Conservation (phyloP, 768 basidiomycete species). For the Daedaleopsis sinensis region DNA sequence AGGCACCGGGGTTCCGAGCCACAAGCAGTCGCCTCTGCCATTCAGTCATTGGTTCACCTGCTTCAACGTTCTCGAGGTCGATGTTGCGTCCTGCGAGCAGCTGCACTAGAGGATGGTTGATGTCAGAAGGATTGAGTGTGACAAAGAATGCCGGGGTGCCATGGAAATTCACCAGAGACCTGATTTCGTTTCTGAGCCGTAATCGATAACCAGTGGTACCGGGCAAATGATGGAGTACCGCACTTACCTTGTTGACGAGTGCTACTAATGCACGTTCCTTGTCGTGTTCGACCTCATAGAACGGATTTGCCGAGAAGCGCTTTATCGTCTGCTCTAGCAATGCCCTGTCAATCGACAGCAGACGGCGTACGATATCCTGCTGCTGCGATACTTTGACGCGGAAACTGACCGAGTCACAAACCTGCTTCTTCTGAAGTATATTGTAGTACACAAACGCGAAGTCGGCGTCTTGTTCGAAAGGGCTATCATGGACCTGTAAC, state of each 20-base stretch:
- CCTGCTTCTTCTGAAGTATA: conserved; percentile 20
- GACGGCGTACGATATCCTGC: background rate
- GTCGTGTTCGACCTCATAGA: no score
- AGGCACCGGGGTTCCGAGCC: background rate
- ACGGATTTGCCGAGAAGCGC: no score
- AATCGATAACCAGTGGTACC: background rate
- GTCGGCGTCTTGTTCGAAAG: conserved; percentile 9
- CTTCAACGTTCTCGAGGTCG: background rate
- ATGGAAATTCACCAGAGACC: background rate
- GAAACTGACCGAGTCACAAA: conserved; percentile 2
- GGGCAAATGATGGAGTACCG: background rate
- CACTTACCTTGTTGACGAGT: background rate
- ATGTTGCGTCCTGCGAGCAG: background rate
- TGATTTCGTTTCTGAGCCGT: background rate
- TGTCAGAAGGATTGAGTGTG: background rate
- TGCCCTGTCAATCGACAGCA: background rate
- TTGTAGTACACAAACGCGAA: conserved; percentile 25
- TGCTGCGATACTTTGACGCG: background rate
- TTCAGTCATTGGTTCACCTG: background rate
- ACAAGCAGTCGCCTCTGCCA: background rate
- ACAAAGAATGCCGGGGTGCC: background rate
- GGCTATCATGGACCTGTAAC: background rate
- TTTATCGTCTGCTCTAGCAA: no score
- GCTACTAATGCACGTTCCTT: background rate
- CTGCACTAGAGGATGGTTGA: background rate